A percentile compares a stretch with the other conserved stretches of the same genome.
phyloP scores from a whole-genome alignment of 2,329 filamentous ascomycete genomes.

The Orbilia ellipsospora region DNA sequence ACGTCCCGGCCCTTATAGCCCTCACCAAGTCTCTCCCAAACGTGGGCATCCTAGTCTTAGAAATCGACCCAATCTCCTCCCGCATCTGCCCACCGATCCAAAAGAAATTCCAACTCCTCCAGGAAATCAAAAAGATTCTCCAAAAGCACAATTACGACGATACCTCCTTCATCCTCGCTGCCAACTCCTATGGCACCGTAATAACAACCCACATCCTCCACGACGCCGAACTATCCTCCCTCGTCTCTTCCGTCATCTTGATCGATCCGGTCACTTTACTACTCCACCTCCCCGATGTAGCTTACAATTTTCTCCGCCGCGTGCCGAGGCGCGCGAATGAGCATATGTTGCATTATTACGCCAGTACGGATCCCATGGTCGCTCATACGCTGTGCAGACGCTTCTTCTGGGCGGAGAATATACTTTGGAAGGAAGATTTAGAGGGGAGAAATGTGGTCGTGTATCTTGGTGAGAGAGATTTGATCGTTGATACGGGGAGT shows the following conservation, averaged over 20 bases:
- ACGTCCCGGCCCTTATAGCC: constrained; percentile 68
- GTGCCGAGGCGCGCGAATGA: constrained; percentile 68
- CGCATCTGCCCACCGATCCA: constrained; percentile 38
- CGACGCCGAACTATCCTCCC: constrained; percentile 61
- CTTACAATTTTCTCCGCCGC: constrained; percentile 71
- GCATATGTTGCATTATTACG: constrained; percentile 71
- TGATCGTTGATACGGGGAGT: constrained; percentile 58
- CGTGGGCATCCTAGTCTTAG: constrained; percentile 61
- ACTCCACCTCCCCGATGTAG: constrained; percentile 72
- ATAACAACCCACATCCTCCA: constrained; percentile 42
- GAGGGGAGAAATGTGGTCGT: constrained; percentile 64
- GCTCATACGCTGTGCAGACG: constrained; percentile 69
- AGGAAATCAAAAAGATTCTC: constrained; percentile 26
- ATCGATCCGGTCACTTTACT: constrained; percentile 72
- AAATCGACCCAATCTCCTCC: constrained; percentile 66
- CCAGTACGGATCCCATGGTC: constrained; percentile 70
- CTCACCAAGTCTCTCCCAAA: constrained; percentile 63
- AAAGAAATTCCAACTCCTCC: constrained; percentile 22
- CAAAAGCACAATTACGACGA: constrained; percentile 2
- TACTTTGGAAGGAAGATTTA: constrained; percentile 71
- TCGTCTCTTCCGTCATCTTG: constrained; percentile 68
- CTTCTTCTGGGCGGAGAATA: constrained; percentile 73
- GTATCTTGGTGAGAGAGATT: constrained; percentile 65
- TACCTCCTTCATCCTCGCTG: constrained; percentile 66
- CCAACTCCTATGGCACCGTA: constrained; percentile 68